Conservation (phyloP, 139 green algal genomes). For the Tetraselmis chui region DNA sequence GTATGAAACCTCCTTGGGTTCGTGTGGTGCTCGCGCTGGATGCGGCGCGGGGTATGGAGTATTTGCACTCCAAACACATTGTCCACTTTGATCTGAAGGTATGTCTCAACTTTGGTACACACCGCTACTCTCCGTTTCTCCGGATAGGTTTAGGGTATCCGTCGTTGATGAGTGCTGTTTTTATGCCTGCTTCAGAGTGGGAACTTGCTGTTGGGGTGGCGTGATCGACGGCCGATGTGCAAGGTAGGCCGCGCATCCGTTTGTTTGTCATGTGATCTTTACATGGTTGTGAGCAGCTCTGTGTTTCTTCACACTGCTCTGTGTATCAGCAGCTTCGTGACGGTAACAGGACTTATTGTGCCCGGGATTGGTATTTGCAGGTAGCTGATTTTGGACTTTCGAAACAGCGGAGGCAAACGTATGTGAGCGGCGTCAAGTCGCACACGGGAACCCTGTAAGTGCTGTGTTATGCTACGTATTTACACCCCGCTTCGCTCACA, state of each 20-base stretch:
- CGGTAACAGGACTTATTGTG: too few species aligned
- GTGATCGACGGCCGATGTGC: slow-evolving; percentile 52
- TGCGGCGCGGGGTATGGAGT: slow-evolving; percentile 67
- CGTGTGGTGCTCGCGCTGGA: slow-evolving; percentile 43
- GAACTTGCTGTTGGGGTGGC: slow-evolving; percentile 63
- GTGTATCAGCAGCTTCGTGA: too few species aligned
- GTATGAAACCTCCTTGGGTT: slow-evolving; percentile 28
- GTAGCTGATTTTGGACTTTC: slow-evolving; percentile 69
- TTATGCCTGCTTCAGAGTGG: slow-evolving; percentile 20
- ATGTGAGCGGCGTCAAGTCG: slow-evolving; percentile 56
- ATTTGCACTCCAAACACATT: slow-evolving; percentile 64
- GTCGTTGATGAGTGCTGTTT: too few species aligned
- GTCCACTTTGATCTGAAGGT: slow-evolving; percentile 76
- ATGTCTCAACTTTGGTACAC: not conserved
- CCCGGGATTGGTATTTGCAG: slow-evolving; percentile 1
- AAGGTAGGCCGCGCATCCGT: too few species aligned
- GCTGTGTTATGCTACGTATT: too few species aligned
- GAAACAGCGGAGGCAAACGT: slow-evolving; percentile 53
- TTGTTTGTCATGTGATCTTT: too few species aligned
- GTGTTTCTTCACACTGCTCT: too few species aligned
- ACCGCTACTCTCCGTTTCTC: too few species aligned
- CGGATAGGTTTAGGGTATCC: too few species aligned
- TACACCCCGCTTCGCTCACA: too few species aligned
- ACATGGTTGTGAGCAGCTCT: too few species aligned
- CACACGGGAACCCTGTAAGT: slow-evolving; percentile 56